Base-by-base conservation (phyloP, 75 land plant species). In the Chamaecyparis obtusa region DNA sequence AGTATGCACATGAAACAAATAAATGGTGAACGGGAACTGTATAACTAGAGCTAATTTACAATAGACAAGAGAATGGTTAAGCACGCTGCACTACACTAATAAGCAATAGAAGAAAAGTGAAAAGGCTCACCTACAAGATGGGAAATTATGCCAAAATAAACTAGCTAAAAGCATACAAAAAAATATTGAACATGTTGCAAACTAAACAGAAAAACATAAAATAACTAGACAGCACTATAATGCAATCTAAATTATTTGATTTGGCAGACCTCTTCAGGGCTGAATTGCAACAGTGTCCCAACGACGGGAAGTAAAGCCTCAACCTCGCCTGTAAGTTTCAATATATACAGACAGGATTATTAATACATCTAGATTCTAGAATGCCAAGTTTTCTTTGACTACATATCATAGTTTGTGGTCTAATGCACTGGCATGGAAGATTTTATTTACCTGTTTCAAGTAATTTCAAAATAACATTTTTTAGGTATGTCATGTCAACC, bases 281-380 rank as follows among this genome's bases (percentile, higher is more conserved):
- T 98, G 90, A 98, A 98, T 86, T 97, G 99, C 88, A 98, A 89
- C 71, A 98, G 89, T 90, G 90, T 98, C 32, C 89, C 97, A 84
- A 98, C 87, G 27, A 98, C 99, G 54, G 99, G 99, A n/a, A 98
- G 93, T 48, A 98, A 86, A 81, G 95, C 97, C 89, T 94, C 99
- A 86, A 97, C 99, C 89, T 98, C 99, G 79, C 99, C 99, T 97
- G 88, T 60, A 51, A 83, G 17, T 60, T 9, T 64, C n/a, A 77
- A 85, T 19, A 85, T 44, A 69, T 2, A 48, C 10, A 51, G 55
- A 51, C 10, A 41, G n/a, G 37, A 3, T 39, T 83, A 39, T 33
- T 32, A 56, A 54, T 35, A 35, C 33, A 56, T 32, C 48, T 39
- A 8, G 36, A 57, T 82, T 39, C 48, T 24, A 17, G 36, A 57